Percentiles rank a stretch among this genome's conserved stretches.
phyloP scores from a whole-genome alignment of 768 basidiomycete genomes.

The Termitomyces sp. region DNA sequence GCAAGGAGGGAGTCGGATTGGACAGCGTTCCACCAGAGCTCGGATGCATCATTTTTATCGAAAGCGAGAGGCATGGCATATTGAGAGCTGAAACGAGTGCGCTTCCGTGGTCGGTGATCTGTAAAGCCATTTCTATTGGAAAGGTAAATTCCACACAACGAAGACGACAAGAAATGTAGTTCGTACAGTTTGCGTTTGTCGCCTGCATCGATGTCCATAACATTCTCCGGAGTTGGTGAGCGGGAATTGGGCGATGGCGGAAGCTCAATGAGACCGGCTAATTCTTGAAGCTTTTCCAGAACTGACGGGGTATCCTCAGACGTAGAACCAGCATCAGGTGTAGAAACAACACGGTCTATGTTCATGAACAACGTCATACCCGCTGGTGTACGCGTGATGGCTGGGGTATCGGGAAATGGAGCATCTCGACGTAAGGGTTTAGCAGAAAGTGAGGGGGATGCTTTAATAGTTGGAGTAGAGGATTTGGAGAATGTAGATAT shows the following conservation, averaged over 20 bases:
- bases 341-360: slow-evolving; percentile 49
- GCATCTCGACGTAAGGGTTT: slow-evolving; percentile 30
- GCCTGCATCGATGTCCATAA: slow-evolving; percentile 35
- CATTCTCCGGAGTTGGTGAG: slow-evolving; percentile 13
- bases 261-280: slow-evolving; percentile 30
- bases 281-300: slow-evolving; percentile 27
- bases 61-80: slow-evolving; percentile 30
- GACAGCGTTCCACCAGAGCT: slow-evolving; percentile 74
- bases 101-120: slow-evolving; percentile 56
- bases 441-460: slow-evolving; percentile 18
- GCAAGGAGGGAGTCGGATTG: slow-evolving; percentile 55
- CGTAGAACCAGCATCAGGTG: slow-evolving; percentile 2
- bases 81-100: slow-evolving; percentile 42
- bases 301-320: slow-evolving; percentile 11
- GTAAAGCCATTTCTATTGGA: slow-evolving; percentile 25
- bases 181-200: slow-evolving; percentile 62
- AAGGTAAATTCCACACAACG: not conserved
- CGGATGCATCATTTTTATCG: slow-evolving; percentile 39
- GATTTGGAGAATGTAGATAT: slow-evolving; percentile 24
- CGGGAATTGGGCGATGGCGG: slow-evolving; percentile 27
- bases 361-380: slow-evolving; percentile 68
- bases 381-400: slow-evolving; percentile 62
- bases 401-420: slow-evolving; percentile 61
- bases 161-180: slow-evolving; percentile 1
- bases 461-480: slow-evolving; percentile 22